Base-by-base conservation (phyloP, 2,329 filamentous ascomycete species). In the Fulvia fulva region DNA sequence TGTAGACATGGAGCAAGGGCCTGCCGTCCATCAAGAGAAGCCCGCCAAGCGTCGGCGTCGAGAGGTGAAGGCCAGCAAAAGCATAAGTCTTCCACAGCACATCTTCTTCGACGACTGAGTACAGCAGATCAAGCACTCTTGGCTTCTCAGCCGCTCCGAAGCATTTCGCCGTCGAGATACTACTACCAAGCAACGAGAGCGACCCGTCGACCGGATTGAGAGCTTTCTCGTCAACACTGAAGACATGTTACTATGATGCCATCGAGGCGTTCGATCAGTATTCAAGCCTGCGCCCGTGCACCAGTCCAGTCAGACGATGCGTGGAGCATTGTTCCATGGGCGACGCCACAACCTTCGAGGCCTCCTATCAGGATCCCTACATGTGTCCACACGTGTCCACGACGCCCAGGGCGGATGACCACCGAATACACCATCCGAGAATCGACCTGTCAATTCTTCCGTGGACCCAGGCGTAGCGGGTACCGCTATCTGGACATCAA, bases 1-100 rank as follows among this genome's bases (percentile, higher is more conserved):
- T 23, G 7, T 41, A 45, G 45, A 51, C 21, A 26, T 12, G 9
- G 12, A 25, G 25, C 44, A 47, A 25, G 11, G 19, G 14, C 6
- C 19, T 21, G 25, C n/a, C 11, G 16, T n/a, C 22, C 21, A n/a
- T 11, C 4, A 30, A 22, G 32, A 22, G 5, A 9, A 8, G 34
- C 43, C 50, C 25, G 47, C 43, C 21, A 66, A 65, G 55, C 52
- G 50, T 23, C 59, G 62, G 55, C 52, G 50, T 23, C 59, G 62
- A 37, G 54, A 58, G 28, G 16, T 64, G 46, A 56, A 55, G 43
- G 30, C 37, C 26, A 26, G 51, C 23, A 61, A 56, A 51, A 34
- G 49, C n/a, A 22, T 57, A 6, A 46, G 25, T 23, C 23, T 65
- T 6, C 28, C 56, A 44, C 46, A 56, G 12, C 37, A 41, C 37